Evolutionary conservation across 306 rosid genomes (phyloP).

Genomic region (Vachellia pachyceras): DNA sequence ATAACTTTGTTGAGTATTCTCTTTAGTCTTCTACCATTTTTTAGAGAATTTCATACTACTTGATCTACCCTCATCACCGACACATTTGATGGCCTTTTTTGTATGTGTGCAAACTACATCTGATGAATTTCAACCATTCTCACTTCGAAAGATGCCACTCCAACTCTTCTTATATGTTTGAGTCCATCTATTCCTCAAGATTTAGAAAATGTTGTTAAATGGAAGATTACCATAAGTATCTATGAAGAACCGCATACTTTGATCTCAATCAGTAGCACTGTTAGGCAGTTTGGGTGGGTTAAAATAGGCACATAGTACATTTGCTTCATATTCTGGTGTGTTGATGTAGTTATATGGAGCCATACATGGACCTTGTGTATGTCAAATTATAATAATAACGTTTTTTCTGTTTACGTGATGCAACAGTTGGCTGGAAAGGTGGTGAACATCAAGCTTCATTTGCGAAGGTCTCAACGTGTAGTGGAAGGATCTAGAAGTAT

Average conservation of each 20-base stretch:
- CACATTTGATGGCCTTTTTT: too few species aligned
- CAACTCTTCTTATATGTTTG: too few species aligned
- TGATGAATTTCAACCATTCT: too few species aligned
- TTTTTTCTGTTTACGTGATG: background rate
- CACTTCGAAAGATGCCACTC: too few species aligned
- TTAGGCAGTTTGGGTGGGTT: conserved; percentile 5
- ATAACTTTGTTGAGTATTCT: too few species aligned
- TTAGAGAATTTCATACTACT: too few species aligned
- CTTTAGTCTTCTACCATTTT: too few species aligned
- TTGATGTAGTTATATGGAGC: conserved; percentile 3
- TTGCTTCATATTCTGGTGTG: conserved; percentile 15
- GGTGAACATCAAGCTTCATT: conserved; percentile 84
- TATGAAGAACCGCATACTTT: background rate
- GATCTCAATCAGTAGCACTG: background rate
- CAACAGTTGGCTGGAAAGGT: conserved; percentile 89
- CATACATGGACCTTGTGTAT: background rate
- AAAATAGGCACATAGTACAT: background rate
- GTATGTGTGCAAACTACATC: too few species aligned
- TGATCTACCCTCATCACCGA: too few species aligned
- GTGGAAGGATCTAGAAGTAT: conserved; percentile 82
- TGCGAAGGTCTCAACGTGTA: conserved; percentile 82
- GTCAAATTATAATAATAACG: background rate
- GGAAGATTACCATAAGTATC: background rate
- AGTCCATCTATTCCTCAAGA: background rate
- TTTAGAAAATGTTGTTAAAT: background rate